Conservation (phyloP, 805 yeast species). For the Saccharomycopsis javanensis region DNA sequence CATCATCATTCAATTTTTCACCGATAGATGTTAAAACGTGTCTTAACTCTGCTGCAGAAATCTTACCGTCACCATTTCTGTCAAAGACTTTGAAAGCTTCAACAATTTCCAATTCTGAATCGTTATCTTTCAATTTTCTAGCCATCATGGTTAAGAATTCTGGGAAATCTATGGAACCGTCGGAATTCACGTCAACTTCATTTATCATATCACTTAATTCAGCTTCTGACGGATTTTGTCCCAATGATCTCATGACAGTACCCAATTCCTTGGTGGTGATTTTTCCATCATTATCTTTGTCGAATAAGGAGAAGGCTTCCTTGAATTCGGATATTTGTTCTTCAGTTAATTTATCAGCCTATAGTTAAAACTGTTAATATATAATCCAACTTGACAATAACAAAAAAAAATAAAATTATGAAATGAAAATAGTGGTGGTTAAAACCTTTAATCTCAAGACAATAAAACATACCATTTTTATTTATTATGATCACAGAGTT, state of each 20-base stretch:
- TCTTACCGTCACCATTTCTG: conserved; percentile 89
- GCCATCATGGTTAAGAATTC: conserved; percentile 83
- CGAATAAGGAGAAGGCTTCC: conserved; percentile 95
- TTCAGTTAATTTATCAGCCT: conserved; percentile 86
- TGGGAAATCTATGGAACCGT: conserved; percentile 77
- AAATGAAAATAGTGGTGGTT: too few species aligned
- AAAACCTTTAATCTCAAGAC: too few species aligned
- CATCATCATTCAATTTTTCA: conserved; percentile 91
- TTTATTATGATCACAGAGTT: too few species aligned
- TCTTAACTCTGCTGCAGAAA: conserved; percentile 91
- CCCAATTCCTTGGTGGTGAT: conserved; percentile 94
- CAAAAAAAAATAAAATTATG: background rate
- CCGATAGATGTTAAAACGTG: conserved; percentile 97
- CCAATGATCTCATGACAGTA: conserved; percentile 97
- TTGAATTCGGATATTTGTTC: conserved; percentile 95
- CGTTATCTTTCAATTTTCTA: conserved; percentile 91
- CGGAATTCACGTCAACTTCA: conserved; percentile 93
- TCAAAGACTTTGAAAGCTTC: conserved; percentile 98
- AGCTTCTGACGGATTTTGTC: conserved; percentile 92
- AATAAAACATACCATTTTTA: too few species aligned
- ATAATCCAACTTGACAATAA: background rate
- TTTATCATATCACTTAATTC: conserved; percentile 95
- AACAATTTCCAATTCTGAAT: conserved; percentile 91
- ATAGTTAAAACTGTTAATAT: background rate
- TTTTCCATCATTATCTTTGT: conserved; percentile 93